Base-by-base conservation (phyloP, 1,284 basidiomycete species). In the Leccinum colubrinum region DNA sequence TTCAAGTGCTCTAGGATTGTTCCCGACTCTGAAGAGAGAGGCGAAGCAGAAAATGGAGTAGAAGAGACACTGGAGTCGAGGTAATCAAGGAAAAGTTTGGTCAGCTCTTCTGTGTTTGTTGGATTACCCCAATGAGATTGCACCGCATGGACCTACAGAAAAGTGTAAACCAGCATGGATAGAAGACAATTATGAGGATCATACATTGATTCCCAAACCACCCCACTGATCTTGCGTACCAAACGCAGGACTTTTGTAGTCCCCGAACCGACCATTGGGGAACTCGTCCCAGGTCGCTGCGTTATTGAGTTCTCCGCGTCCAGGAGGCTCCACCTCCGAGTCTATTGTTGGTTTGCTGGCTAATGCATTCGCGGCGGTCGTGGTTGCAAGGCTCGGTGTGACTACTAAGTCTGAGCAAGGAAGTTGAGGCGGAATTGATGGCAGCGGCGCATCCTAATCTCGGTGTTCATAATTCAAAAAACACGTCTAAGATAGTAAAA, bases 221-320 rank as follows among this genome's bases (percentile, higher is more conserved):
- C 87, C 88, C 90, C 90, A 93, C 6, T 82, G 87, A 65, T 88
- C 88, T 66, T 85, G 85, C 55, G 81, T 87, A 60, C 97, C 97
- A 71, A 93, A 99, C 0, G 97, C 97, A 6, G 97, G 97, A 80
- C 93, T 95, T 72, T 97, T 93, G 68, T 93, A 93, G 75, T 99
- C 97, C 64, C 97, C 97, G 76, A 98, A 99, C n/a, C 97, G 88
- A 58, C 97, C 97, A 72, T 99, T 99, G 4, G 97, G 97, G 75
- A 97, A 99, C 74, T 99, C 97, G 74, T 99, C 97, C 97, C 97
- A 99, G 20, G 85, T 86, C 2, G 87, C 82, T 0, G 88, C 88
- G 64, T 87, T 83, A 69, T 90, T 91, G 6, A 88, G 77, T 66
- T 92, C 90, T 7, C 89, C 90, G 55, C 83, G 82, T 30, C 88